phyloP scores from a whole-genome alignment of 2,329 filamentous ascomycete genomes.

The Phialemonium atrogriseum region DNA sequence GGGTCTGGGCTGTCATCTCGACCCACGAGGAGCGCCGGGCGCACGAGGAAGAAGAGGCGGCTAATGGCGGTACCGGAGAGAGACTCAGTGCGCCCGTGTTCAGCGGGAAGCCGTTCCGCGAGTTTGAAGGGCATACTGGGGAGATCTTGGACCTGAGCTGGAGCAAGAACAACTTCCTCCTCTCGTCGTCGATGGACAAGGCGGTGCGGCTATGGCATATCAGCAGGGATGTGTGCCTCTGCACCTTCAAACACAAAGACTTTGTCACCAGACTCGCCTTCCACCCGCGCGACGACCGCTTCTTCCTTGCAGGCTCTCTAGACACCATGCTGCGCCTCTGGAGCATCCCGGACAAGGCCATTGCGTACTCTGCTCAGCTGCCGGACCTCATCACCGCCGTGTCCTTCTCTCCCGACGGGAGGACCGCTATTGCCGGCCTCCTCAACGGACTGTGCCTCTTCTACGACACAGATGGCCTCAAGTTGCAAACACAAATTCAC shows the following conservation, averaged over 20 bases:
- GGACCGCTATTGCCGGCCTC: slow-evolving; percentile 79
- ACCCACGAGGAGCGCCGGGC: slow-evolving; percentile 69
- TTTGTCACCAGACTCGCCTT: slow-evolving; percentile 94
- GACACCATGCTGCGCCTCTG: slow-evolving; percentile 84
- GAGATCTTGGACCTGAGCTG: slow-evolving; percentile 89
- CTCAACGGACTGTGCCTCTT: slow-evolving; percentile 80
- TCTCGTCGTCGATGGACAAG: slow-evolving; percentile 97
- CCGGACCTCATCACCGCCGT: slow-evolving; percentile 91
- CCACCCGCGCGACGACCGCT: slow-evolving; percentile 88
- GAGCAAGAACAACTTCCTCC: slow-evolving; percentile 97
- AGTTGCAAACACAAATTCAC: slow-evolving; percentile 76
- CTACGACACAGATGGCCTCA: slow-evolving; percentile 86
- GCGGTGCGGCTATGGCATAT: slow-evolving; percentile 93
- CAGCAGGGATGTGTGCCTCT: slow-evolving; percentile 75
- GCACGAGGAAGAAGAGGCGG: slow-evolving; percentile 62
- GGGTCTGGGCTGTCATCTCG: slow-evolving; percentile 83
- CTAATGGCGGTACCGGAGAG: slow-evolving; percentile 40
- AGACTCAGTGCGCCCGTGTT: slow-evolving; percentile 88
- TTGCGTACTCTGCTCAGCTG: slow-evolving; percentile 70
- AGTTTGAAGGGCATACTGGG: slow-evolving; percentile 76
- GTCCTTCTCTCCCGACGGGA: slow-evolving; percentile 87
- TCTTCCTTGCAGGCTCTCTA: slow-evolving; percentile 89
- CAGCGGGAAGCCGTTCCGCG: slow-evolving; percentile 63
- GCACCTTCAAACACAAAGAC: slow-evolving; percentile 89
- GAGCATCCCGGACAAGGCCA: slow-evolving; percentile 95